Base-by-base conservation (phyloP, 2,329 filamentous ascomycete genomes). In the Penicillium sp. region DNA sequence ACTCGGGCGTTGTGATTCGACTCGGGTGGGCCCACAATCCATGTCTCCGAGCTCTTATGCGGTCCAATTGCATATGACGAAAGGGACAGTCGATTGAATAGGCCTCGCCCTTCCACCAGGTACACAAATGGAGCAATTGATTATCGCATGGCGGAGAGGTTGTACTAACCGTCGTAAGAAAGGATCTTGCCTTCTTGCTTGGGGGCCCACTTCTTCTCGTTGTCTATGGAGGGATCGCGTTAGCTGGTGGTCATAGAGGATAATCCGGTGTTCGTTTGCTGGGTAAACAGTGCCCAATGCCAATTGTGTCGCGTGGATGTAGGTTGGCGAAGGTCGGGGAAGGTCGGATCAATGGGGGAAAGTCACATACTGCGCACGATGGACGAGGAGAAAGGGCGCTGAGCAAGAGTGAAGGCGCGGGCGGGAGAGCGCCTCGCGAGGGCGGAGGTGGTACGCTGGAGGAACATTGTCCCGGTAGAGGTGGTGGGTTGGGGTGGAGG, bases 351-450 rank as follows among this genome's bases (percentile, higher is more conserved):
- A 56, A 45, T 36, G 48, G 47, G 46, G 37, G 58, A 49, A 26
- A 51, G 46, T 63, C 58, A 75, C 73, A 59, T 72, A 75, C 73
- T 62, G 62, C 71, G 71, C 59, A 66, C 57, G 54, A 73, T 56
- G 47, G 71, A 69, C 40, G 71, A 69, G 46, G 72, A 69, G 62
- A 75, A 74, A 9, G 70, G 65, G 61, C 73, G 71, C 54, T 58
- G 55, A 34, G 56, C 56, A 51, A 63, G 61, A 56, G 69, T 64
- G 55, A 73, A 48, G 52, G 69, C 64, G 59, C 69, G 61, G 57
- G 67, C 57, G 45, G 71, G 71, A 52, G 69, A 65, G 60, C 71
- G 72, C 67, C 69, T 67, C 45, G 69, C 72, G 54, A 74, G 64
- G 60, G 68, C 65, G 63, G 69, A 69, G 58, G 67, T 71, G 59